These are phyloP conservation scores for Chamaecrista fasciculata DNA, from an alignment of 306 rosid genomes.

Conservation along the genomic window DNA sequence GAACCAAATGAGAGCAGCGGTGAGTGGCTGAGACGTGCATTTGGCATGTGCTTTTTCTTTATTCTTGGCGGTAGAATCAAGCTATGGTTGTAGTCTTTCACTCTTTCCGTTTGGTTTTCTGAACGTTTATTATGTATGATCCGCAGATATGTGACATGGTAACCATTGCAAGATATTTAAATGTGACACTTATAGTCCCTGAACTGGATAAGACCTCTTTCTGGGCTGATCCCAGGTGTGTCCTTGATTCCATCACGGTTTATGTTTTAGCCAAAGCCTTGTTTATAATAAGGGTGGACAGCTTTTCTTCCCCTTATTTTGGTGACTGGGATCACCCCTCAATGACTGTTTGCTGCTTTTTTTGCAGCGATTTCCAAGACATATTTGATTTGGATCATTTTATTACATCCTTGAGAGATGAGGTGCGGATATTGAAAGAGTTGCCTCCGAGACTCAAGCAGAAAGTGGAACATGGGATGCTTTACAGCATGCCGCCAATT, in stretches of 20 bases:
- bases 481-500: conserved; percentile 86
- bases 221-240: conserved; percentile 97
- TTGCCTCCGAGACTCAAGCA: conserved; percentile 86
- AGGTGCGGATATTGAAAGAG: conserved; percentile 87
- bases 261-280: conserved; percentile 7
- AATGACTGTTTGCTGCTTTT: background rate
- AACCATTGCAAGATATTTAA: conserved; percentile 84
- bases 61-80: background rate
- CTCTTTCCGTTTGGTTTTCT: conserved; percentile 9
- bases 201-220: conserved; percentile 88
- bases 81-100: background rate
- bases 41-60: background rate
- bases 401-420: conserved; percentile 89
- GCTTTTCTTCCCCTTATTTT: background rate
- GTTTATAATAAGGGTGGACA: background rate
- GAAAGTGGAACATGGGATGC: conserved; percentile 64
- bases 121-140: conserved; percentile 15
- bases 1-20: conserved; percentile 98
- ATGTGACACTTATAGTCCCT: conserved; percentile 93
- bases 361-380: conserved; percentile 86
- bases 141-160: conserved; percentile 96
- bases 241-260: background rate
- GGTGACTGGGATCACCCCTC: background rate
- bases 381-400: conserved; percentile 91
- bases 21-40: conserved; percentile 41